Conservation (phyloP, 2,329 filamentous ascomycete species). For the Monosporascus sp. region DNA sequence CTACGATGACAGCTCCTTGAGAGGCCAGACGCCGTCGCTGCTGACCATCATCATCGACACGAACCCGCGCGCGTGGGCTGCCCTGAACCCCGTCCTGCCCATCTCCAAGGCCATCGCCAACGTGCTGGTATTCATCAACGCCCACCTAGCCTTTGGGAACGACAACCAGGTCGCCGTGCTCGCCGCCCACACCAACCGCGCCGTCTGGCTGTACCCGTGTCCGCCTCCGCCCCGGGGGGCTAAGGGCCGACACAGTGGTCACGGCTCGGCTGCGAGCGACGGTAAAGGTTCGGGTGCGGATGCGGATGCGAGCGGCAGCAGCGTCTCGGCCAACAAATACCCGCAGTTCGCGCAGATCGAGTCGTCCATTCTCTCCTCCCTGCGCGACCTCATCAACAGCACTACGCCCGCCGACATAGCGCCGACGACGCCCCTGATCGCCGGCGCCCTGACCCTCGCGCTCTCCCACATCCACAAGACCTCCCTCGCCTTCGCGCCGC, state of each 20-base stretch:
- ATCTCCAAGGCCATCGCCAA: conserved; percentile 81
- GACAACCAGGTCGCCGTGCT: conserved; percentile 89
- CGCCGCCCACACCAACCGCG: conserved; percentile 80
- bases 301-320: conserved; percentile 15
- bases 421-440: conserved; percentile 80
- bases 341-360: conserved; percentile 87
- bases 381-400: conserved; percentile 65
- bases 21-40: conserved; percentile 67
- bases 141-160: conserved; percentile 90
- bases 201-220: conserved; percentile 83
- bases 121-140: conserved; percentile 93
- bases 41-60: conserved; percentile 91
- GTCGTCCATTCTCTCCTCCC: conserved; percentile 67
- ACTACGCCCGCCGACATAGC: conserved; percentile 62
- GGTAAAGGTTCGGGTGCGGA: background rate
- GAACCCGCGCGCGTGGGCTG: conserved; percentile 89
- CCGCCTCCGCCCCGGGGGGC: conserved; percentile 4
- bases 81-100: conserved; percentile 67
- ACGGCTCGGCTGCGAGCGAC: conserved; percentile 19
- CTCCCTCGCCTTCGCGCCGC: conserved; percentile 57
- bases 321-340: conserved; percentile 74
- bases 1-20: conserved; percentile 47
- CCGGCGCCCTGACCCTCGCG: conserved; percentile 84
- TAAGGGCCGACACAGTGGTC: conserved; percentile 17
- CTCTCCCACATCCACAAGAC: conserved; percentile 87